Conservation (phyloP, 805 yeast genomes). For the Candida odintsovae region DNA sequence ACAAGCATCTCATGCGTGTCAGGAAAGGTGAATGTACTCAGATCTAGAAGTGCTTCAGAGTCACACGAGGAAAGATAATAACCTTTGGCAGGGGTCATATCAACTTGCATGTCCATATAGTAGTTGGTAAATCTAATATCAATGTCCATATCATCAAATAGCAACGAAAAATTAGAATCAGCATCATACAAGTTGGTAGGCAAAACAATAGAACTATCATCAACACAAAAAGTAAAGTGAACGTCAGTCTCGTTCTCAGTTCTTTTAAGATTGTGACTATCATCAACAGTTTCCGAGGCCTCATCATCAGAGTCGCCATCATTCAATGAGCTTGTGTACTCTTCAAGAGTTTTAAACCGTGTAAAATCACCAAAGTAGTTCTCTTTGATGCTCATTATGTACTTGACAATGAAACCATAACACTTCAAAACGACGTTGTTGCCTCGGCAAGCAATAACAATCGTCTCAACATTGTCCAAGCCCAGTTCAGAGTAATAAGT, state of each 20-base stretch:
- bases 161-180: constrained; percentile 52
- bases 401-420: constrained; percentile 75
- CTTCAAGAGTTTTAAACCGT: constrained; percentile 85
- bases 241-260: constrained; percentile 74
- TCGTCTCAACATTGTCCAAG: constrained; percentile 62
- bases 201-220: constrained; percentile 63
- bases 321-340: constrained; percentile 43
- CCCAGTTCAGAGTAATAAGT: constrained; percentile 54
- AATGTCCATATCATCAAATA: constrained; percentile 60
- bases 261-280: constrained; percentile 28
- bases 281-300: background rate
- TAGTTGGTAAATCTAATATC: constrained; percentile 86
- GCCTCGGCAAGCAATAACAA: constrained; percentile 59
- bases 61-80: constrained; percentile 14
- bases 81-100: constrained; percentile 53
- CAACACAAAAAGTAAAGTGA: constrained; percentile 62
- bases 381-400: constrained; percentile 69
- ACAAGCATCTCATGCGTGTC: constrained; percentile 36
- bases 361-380: constrained; percentile 86
- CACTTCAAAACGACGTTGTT: constrained; percentile 62
- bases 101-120: constrained; percentile 87
- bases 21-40: constrained; percentile 7
- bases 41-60: constrained; percentile 10
- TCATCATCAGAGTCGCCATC: background rate
- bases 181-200: constrained; percentile 71